Evolutionary conservation across 345 rosid species (phyloP).

Genomic region (Aquilaria yunnanensis): DNA sequence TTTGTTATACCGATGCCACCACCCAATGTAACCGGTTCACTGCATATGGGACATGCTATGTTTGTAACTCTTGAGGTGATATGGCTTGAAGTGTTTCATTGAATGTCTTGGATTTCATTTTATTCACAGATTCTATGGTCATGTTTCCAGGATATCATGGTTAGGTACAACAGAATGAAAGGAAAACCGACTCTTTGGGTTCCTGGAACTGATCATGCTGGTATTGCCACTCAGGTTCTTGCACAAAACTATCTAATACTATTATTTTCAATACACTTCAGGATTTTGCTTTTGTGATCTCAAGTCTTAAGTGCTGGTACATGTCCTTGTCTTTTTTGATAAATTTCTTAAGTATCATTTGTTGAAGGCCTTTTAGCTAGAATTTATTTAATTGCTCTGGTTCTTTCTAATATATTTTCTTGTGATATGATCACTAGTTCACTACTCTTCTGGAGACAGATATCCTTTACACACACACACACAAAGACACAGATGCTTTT

Average conservation of each 20-base stretch:
- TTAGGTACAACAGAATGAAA: slow-evolving; percentile 85
- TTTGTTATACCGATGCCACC: slow-evolving; percentile 97
- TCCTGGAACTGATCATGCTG: slow-evolving; percentile 99
- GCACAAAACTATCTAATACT: not conserved
- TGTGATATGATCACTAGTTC: too few relatives aligned
- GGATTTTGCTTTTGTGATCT: too few relatives aligned
- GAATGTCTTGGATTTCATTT: not conserved
- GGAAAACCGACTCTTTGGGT: slow-evolving; percentile 97
- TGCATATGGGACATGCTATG: slow-evolving; percentile 99
- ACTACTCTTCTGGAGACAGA: too few relatives aligned
- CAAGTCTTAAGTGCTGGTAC: too few relatives aligned
- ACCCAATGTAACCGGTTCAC: slow-evolving; percentile 94
- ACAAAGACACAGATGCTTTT: too few relatives aligned
- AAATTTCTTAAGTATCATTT: too few relatives aligned
- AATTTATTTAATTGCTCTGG: too few relatives aligned
- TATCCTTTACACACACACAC: too few relatives aligned
- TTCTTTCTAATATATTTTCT: too few relatives aligned
- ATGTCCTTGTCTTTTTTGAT: too few relatives aligned
- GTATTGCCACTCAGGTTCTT: slow-evolving; percentile 92
- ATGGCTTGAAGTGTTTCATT: not conserved
- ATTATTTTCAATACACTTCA: too few relatives aligned
- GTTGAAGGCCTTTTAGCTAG: too few relatives aligned
- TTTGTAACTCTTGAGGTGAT: slow-evolving; percentile 94
- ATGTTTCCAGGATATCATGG: slow-evolving; percentile 70
- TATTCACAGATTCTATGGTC: slow-evolving; percentile 9